Conservation (phyloP, 305 asterid species). For the Solanum chacoense region DNA sequence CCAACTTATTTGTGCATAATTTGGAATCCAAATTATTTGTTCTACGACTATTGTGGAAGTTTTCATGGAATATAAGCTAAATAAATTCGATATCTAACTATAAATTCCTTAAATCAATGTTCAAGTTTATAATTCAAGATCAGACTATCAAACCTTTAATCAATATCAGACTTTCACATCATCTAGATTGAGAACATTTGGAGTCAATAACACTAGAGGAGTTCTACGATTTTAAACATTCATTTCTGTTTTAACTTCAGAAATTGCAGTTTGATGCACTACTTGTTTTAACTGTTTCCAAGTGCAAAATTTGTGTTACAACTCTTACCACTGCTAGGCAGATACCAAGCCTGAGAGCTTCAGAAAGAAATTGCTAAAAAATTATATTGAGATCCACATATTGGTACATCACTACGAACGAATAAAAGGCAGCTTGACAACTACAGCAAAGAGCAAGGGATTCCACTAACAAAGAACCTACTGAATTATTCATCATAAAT, state of each 20-base stretch:
- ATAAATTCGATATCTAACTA: background rate
- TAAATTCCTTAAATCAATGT: background rate
- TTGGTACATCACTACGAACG: background rate
- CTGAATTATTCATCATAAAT: slow-evolving; percentile 33
- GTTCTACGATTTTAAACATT: background rate
- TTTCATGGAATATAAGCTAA: background rate
- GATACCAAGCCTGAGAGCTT: background rate
- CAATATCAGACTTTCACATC: background rate
- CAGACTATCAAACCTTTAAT: background rate
- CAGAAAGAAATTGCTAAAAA: background rate
- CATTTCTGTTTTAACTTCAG: background rate
- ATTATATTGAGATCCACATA: background rate
- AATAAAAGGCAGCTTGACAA: background rate
- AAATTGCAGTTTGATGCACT: background rate
- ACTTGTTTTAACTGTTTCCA: background rate
- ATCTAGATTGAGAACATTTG: background rate
- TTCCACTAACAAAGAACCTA: background rate
- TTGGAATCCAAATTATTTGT: background rate
- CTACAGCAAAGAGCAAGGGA: background rate
- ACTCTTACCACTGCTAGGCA: background rate
- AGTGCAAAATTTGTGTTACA: background rate
- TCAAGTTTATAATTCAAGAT: background rate
- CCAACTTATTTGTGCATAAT: background rate
- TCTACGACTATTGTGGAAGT: background rate
- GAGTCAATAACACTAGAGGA: background rate